These are phyloP conservation scores for Colletotrichum godetiae DNA, from an alignment of 2,329 filamentous ascomycete species.

Conservation along the genomic window DNA sequence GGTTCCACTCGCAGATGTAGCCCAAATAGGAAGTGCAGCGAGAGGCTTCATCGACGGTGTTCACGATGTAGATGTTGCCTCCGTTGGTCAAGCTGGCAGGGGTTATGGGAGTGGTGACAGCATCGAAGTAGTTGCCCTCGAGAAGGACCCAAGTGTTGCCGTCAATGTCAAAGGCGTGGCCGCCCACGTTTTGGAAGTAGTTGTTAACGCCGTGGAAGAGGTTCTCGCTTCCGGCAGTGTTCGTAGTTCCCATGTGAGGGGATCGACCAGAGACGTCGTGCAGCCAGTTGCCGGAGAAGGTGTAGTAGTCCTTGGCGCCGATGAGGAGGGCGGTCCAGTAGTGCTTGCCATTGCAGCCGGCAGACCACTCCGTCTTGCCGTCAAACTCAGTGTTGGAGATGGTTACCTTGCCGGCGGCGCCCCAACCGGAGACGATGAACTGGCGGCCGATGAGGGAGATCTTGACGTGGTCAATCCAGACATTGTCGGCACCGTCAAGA, in stretches of 20 bases:
- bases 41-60: constrained; percentile 40
- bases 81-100: constrained; percentile 39
- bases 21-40: constrained; percentile 36
- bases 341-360: constrained; percentile 45
- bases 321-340: constrained; percentile 47
- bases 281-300: constrained; percentile 41
- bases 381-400: constrained; percentile 54
- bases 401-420: constrained; percentile 45
- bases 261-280: constrained; percentile 43
- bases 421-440: constrained; percentile 52
- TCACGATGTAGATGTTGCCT: constrained; percentile 40
- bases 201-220: constrained; percentile 44
- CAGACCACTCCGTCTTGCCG: constrained; percentile 45
- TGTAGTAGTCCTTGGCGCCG: constrained; percentile 41
- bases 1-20: constrained; percentile 42
- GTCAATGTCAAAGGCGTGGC: constrained; percentile 64
- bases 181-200: constrained; percentile 43
- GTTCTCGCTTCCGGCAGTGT: constrained; percentile 21
- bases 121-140: constrained; percentile 50
- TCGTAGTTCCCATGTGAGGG: constrained; percentile 39
- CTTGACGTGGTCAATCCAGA: constrained; percentile 51
- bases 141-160: constrained; percentile 43
- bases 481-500: constrained; percentile 43
- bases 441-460: constrained; percentile 53
- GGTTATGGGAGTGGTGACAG: constrained; percentile 52